Evolutionary conservation across 2,329 filamentous ascomycete genomes (phyloP), one percentile per base, ranked within the genome.

Genomic region (Alternaria metachromatica): DNA sequence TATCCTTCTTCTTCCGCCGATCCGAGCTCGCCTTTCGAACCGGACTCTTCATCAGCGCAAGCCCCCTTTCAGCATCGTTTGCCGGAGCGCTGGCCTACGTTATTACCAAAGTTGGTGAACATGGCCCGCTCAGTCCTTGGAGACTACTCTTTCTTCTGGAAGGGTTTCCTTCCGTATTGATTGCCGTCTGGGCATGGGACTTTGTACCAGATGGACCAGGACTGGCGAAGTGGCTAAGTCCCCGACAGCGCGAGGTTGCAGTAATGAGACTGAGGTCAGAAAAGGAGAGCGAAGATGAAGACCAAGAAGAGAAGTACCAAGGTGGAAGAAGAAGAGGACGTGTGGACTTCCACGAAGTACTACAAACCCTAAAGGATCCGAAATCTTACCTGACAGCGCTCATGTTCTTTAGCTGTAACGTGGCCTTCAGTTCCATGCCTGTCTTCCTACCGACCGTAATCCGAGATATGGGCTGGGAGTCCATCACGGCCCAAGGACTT

Each of bases 341-440:
- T 8, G 82, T 92, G 53, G 82, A 88, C 43, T 81, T 84, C 71
- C 78, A 79, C 28, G 89, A 91, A 69, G 84, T 92, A 44, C 74
- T 88, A 13, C 81, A 86, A 64, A 87, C 88, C 3, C 80, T 93
- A 28, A 71, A 75, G 48, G 91, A 93, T 78, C 90, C 91, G 0
- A 89, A 89, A 68, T 87, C 87, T 61, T 95, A 92, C 82, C 84
- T 95, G 45, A 92, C 92, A 5, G 90, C 93, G 1, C 80, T 88
- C 71, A 96, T 97, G 87, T 92, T 96, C 84, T 94, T 96, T 83
- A 88, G 90, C 78, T 89, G 91, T 75, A 97, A 97, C 80, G 91
- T 96, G 77, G 91, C 93, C 12, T 97, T 97, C 82, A 90, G 89
- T 74, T 95, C 92, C 21, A 89, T 97, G 76, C 94, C 94, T 3